Evolutionary conservation across 129 eudicot genomes (phyloP).

Genomic region (Dittrichia graveolens): DNA sequence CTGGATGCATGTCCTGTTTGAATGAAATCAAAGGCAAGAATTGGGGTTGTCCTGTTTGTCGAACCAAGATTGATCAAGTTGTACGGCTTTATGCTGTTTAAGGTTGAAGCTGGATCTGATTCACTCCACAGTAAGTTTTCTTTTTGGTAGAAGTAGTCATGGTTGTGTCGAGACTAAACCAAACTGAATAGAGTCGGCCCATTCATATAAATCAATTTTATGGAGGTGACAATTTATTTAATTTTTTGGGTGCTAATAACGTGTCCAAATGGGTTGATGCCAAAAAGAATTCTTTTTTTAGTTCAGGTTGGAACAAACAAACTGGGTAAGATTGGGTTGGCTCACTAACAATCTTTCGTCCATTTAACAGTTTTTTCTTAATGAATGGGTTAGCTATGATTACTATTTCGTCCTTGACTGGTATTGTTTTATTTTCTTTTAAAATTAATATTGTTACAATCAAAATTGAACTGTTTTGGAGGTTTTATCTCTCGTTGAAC

Average conservation of each 20-base stretch:
- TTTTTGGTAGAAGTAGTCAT: background rate
- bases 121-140: constrained; percentile 36
- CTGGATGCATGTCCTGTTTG: constrained; percentile 97
- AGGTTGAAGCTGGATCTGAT: constrained; percentile 21
- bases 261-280: constrained; percentile 2
- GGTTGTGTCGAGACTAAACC: constrained; percentile 2
- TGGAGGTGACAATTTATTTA: background rate
- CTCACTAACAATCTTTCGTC: background rate
- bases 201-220: background rate
- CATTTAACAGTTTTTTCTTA: background rate
- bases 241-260: background rate
- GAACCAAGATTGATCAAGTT: constrained; percentile 83
- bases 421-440: too few relatives aligned
- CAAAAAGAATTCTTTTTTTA: background rate
- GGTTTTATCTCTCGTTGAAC: background rate
- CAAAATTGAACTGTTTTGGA: background rate
- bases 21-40: constrained; percentile 74
- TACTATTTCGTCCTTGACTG: background rate
- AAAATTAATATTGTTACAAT: background rate
- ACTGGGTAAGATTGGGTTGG: background rate
- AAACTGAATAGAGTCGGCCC: background rate
- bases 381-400: background rate
- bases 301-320: background rate
- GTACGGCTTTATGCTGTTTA: constrained; percentile 81
- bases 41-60: constrained; percentile 98